A percentile compares a stretch with the other conserved stretches of the same genome.
Conservation (phyloP, 2,329 filamentous ascomycete species). For the Cladorrhinum sp. region DNA sequence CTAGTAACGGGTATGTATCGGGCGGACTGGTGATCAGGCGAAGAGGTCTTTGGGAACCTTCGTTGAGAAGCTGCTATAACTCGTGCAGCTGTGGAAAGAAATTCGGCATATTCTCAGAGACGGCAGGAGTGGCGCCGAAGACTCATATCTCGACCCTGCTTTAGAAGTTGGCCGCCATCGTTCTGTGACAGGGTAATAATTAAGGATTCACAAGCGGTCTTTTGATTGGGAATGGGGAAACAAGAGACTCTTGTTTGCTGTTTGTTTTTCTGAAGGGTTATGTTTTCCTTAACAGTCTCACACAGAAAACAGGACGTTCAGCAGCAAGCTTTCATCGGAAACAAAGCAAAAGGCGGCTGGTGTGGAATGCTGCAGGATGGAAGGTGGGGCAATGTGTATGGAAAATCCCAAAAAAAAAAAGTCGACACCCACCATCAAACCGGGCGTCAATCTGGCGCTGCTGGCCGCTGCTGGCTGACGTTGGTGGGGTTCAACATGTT, state of each 20-base stretch:
- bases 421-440: constrained; percentile 7
- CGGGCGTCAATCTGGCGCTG: constrained; percentile 7
- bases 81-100: constrained; percentile 25
- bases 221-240: not conserved
- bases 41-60: not conserved
- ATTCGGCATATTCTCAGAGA: constrained; percentile 28
- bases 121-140: constrained; percentile 25
- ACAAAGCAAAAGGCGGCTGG: constrained; percentile 11
- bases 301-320: not conserved
- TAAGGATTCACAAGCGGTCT: not conserved
- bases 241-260: not conserved
- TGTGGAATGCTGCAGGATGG: constrained; percentile 13
- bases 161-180: constrained; percentile 24
- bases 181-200: not conserved
- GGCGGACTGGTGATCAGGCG: not conserved
- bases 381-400: constrained; percentile 19
- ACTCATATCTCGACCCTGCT: constrained; percentile 24
- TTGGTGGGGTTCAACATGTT: constrained; percentile 8
- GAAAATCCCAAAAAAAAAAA: constrained; percentile 18
- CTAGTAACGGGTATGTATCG: not conserved
- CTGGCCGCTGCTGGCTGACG: not conserved
- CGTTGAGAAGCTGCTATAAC: constrained; percentile 30
- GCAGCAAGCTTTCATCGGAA: not conserved
- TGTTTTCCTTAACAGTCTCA: not conserved
- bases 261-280: not conserved